Evolutionary conservation across 805 yeast genomes (phyloP).

Genomic region (Candida qinlingensis): DNA sequence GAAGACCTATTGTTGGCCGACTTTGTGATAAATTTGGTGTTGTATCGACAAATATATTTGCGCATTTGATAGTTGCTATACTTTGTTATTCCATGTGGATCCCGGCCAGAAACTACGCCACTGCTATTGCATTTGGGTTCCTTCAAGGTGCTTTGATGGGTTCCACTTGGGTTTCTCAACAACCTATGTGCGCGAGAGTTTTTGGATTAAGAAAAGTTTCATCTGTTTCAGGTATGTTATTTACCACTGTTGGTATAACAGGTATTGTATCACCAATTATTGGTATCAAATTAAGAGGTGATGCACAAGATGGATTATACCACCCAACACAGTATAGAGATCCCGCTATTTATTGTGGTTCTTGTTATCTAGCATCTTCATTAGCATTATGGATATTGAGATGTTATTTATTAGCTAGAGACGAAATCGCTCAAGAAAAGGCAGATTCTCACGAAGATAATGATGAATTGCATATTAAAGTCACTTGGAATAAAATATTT

Average conservation of each 20-base stretch:
- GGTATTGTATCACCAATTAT: slow-evolving; percentile 43
- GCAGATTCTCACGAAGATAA: slow-evolving; percentile 22
- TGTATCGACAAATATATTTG: slow-evolving; percentile 37
- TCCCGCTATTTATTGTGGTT: slow-evolving; percentile 58
- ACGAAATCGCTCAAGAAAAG: slow-evolving; percentile 25
- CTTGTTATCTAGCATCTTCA: slow-evolving; percentile 44
- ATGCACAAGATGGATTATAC: slow-evolving; percentile 13
- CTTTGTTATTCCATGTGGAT: slow-evolving; percentile 46
- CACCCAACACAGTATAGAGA: slow-evolving; percentile 43
- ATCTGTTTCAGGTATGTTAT: slow-evolving; percentile 45
- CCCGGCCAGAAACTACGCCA: slow-evolving; percentile 50
- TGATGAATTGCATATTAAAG: slow-evolving; percentile 15
- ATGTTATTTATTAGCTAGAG: slow-evolving; percentile 51
- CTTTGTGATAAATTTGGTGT: slow-evolving; percentile 47
- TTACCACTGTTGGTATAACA: slow-evolving; percentile 1
- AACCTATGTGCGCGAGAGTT: slow-evolving; percentile 44
- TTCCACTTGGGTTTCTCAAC: slow-evolving; percentile 45
- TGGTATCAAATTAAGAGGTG: slow-evolving; percentile 44
- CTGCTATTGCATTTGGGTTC: slow-evolving; percentile 45
- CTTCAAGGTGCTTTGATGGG: slow-evolving; percentile 56
- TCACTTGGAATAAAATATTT: slow-evolving; percentile 4
- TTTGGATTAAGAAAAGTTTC: slow-evolving; percentile 48
- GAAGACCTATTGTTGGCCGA: slow-evolving; percentile 50
- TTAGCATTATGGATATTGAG: slow-evolving; percentile 39
- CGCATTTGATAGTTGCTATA: slow-evolving; percentile 34